Base-by-base conservation (phyloP, 768 basidiomycete genomes). In the Postia placenta region DNA sequence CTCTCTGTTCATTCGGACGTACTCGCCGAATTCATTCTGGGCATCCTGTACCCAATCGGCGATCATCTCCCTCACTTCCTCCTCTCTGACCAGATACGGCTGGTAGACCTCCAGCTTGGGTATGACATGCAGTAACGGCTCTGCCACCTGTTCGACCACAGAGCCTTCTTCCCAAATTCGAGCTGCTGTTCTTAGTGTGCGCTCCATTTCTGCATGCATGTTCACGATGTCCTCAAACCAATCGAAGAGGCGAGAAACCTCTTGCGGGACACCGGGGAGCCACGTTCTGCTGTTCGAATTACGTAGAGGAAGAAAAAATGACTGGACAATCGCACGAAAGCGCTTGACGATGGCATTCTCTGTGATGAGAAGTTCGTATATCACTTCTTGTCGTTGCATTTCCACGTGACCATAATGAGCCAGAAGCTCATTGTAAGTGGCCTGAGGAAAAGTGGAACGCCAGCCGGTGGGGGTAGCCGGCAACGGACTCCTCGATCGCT, bases 191-290 rank as follows among this genome's bases (percentile, higher is more conserved):
- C 72, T 66, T 52, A 89, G 61, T 1, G 74, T 64, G 3, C 72
- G 69, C 6, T 75, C 70, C 22, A 96, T 70, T 50, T 83, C 75
- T 3, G 71, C 68, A 56, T 96, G 93, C 1, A 93, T 69, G 47
- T 83, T 81, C 9, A 85, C 72, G 52, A 97, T 88, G 56, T 91
- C 89, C 55, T 94, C 91, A 43, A 94, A 68, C 84, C 88, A 91
- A 64, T 93, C 91, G 52, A 97, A 81, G 19, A 92, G 71, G 11
- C 80, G 78, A 0, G 82, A 74, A 11, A 92, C 73, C 28, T 81
- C 75, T 2, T 69, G 53, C 0, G 92, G 91, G 15, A 97, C 77
- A 15, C 92, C 92, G 1, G 79, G 69, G 30, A 95, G 84, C 90
- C 92, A 96, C 1, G 71, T 61, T 45, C 80, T 80, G 42, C 75